Percentiles rank a stretch among this genome's conserved stretches.
phyloP scores from a whole-genome alignment of 345 rosid species.

The Bruguiera gymnorhiza region DNA sequence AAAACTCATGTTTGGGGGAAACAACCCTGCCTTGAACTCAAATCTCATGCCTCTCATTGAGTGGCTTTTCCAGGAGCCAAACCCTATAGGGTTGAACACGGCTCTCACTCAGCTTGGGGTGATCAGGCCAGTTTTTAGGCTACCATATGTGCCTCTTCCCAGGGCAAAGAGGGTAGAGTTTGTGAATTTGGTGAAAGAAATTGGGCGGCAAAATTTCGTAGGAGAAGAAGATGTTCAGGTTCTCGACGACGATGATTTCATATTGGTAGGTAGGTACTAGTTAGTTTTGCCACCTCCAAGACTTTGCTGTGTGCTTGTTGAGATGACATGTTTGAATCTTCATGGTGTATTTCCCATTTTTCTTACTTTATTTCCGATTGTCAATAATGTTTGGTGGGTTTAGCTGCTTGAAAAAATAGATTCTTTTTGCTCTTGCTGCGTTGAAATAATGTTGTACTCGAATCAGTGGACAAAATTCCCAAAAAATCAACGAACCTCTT shows the following conservation, averaged over 20 bases:
- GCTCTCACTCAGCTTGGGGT: slow-evolving; percentile 93
- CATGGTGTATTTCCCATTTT: too few species aligned
- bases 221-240: slow-evolving; percentile 73
- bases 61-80: slow-evolving; percentile 80
- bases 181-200: slow-evolving; percentile 60
- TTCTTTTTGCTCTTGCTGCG: too few species aligned
- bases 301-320: neutral
- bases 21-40: slow-evolving; percentile 47
- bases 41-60: slow-evolving; percentile 71
- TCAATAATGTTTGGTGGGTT: too few species aligned
- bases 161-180: slow-evolving; percentile 58
- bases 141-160: slow-evolving; percentile 82
- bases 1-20: slow-evolving; percentile 62
- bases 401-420: too few species aligned
- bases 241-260: slow-evolving; percentile 73
- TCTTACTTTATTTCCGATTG: too few species aligned
- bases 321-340: neutral
- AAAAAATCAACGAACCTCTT: too few species aligned
- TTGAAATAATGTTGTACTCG: too few species aligned
- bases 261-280: slow-evolving; percentile 67
- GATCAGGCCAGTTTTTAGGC: slow-evolving; percentile 73
- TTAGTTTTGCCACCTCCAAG: neutral
- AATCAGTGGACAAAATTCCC: too few species aligned
- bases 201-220: slow-evolving; percentile 74
- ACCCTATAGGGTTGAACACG: slow-evolving; percentile 79